These are phyloP conservation scores for Hemisphaericaspora lyxosophila DNA, from an alignment of 1,139 yeast species.

Conservation along the genomic window DNA sequence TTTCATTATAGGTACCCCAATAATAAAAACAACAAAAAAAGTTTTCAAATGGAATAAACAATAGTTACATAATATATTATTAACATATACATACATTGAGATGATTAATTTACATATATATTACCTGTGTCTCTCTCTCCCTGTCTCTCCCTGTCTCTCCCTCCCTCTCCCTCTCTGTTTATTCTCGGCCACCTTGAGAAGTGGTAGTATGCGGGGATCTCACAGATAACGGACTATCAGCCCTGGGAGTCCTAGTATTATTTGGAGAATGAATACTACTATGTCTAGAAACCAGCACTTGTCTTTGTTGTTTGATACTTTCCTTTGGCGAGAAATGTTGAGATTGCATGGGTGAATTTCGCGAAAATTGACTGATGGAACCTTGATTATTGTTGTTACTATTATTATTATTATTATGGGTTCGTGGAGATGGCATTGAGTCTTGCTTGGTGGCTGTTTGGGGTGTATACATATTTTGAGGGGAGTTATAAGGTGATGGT, in stretches of 20 bases:
- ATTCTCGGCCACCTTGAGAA: neutral
- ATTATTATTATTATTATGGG: too few relatives aligned
- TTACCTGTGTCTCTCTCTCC: too few relatives aligned
- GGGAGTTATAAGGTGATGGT: constrained; percentile 24
- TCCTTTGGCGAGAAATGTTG: constrained; percentile 15
- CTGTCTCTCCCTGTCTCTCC: too few relatives aligned
- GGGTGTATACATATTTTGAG: constrained; percentile 21
- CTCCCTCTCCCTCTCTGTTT: neutral
- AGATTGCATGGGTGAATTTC: constrained; percentile 33
- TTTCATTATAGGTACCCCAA: too few relatives aligned
- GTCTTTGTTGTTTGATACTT: constrained; percentile 19
- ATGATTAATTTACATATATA: too few relatives aligned
- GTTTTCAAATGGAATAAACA: too few relatives aligned
- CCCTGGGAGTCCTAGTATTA: constrained; percentile 6
- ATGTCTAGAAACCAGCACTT: constrained; percentile 8
- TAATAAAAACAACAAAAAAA: too few relatives aligned
- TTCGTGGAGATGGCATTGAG: constrained; percentile 10
- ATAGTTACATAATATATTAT: too few relatives aligned
- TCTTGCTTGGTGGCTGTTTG: too few relatives aligned
- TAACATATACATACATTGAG: too few relatives aligned
- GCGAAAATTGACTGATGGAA: constrained; percentile 16
- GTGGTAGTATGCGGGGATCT: constrained; percentile 8
- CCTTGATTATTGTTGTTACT: too few relatives aligned
- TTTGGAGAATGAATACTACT: constrained; percentile 3
- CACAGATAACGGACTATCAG: constrained; percentile 9